Evolutionary conservation across 2,329 filamentous ascomycete genomes (phyloP).

Genomic region (Lasiodiplodia theobromae): DNA sequence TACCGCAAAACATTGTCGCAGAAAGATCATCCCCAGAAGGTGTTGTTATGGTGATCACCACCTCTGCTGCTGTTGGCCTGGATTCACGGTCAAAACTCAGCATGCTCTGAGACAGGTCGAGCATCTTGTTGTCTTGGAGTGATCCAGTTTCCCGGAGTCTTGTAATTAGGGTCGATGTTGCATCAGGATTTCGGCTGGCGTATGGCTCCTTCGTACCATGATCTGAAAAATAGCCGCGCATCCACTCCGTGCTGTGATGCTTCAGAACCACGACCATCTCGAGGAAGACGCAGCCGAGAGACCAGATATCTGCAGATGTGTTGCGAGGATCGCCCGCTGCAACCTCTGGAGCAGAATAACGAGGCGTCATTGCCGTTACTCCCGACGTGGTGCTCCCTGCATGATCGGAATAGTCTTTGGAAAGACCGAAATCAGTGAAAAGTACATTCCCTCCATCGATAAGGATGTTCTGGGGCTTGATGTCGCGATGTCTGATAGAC

Average conservation of each 20-base stretch:
- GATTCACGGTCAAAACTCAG: neutral
- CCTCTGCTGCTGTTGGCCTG: neutral
- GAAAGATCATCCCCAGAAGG: neutral
- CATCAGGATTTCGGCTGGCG: neutral
- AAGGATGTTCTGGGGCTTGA: conserved; percentile 37
- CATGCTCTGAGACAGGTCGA: neutral
- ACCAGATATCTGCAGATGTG: conserved; percentile 35
- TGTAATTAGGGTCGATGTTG: neutral
- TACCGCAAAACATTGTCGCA: neutral
- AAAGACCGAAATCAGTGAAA: conserved; percentile 37
- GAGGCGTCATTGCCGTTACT: conserved; percentile 26
- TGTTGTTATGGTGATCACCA: neutral
- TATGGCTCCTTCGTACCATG: neutral
- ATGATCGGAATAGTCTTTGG: conserved; percentile 33
- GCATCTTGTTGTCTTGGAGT: neutral
- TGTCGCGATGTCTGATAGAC: conserved; percentile 36
- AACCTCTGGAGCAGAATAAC: conserved; percentile 36
- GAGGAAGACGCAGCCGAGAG: conserved; percentile 36
- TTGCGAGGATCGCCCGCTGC: conserved; percentile 32
- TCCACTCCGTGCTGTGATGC: neutral
- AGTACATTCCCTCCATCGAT: conserved; percentile 34
- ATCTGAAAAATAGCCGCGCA: neutral
- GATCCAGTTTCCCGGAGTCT: neutral
- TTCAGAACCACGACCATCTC: conserved; percentile 36
- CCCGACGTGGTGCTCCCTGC: conserved; percentile 34